phyloP scores from a whole-genome alignment of 768 basidiomycete genomes.

The Trametopsis cervina region DNA sequence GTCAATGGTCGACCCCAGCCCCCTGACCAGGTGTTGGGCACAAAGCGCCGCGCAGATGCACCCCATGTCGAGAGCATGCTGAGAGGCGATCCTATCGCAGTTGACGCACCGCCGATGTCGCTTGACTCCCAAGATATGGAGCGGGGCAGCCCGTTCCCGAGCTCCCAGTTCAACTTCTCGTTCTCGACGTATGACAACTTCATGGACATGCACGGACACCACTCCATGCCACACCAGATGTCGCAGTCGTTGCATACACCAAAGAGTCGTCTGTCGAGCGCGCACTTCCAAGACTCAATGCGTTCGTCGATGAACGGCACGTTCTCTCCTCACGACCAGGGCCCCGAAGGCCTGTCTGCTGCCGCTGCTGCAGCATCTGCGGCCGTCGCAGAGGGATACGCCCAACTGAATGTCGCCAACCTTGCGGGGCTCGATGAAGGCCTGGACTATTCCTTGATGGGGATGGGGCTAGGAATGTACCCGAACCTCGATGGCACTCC shows the following conservation, averaged over 20 bases:
- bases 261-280: slow-evolving; percentile 13
- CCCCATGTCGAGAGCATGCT: slow-evolving; percentile 76
- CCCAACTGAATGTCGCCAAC: slow-evolving; percentile 52
- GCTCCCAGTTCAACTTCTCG: slow-evolving; percentile 65
- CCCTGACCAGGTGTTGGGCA: slow-evolving; percentile 57
- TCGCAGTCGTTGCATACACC: slow-evolving; percentile 12
- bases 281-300: slow-evolving; percentile 19
- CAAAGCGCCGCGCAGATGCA: slow-evolving; percentile 77
- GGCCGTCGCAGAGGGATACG: slow-evolving; percentile 70
- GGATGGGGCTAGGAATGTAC: slow-evolving; percentile 42
- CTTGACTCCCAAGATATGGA: slow-evolving; percentile 32
- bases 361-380: slow-evolving; percentile 58
- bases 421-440: slow-evolving; percentile 48
- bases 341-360: slow-evolving; percentile 51
- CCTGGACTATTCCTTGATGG: slow-evolving; percentile 61
- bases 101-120: slow-evolving; percentile 21
- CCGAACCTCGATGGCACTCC: slow-evolving; percentile 40
- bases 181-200: slow-evolving; percentile 53
- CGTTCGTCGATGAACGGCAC: slow-evolving; percentile 16
- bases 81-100: slow-evolving; percentile 66
- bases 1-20: slow-evolving; percentile 71
- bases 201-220: slow-evolving; percentile 35
- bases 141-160: slow-evolving; percentile 51
- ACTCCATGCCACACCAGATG: slow-evolving; percentile 18
- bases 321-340: slow-evolving; percentile 16